Conservation (phyloP, 2,329 filamentous ascomycete genomes). For the Colletotrichum sublineola region DNA sequence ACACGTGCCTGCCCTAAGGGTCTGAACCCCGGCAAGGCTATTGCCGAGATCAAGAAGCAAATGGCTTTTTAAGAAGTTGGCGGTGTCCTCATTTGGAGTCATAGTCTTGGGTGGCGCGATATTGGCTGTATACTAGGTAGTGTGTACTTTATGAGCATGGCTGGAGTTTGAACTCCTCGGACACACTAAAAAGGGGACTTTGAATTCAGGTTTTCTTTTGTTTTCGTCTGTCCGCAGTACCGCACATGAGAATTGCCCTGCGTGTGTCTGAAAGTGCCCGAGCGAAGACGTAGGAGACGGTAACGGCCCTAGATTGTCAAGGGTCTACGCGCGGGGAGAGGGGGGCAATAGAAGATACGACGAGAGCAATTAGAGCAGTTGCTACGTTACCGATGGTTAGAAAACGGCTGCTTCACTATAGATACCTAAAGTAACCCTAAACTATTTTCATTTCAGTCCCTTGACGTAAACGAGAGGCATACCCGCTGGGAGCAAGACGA, state of each 20-base stretch:
- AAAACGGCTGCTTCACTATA: conserved; percentile 28
- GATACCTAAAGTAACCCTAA: conserved; percentile 37
- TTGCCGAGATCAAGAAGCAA: conserved; percentile 99
- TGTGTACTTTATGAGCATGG: conserved; percentile 39
- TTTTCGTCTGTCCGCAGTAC: conserved; percentile 30
- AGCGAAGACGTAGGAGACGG: neutral
- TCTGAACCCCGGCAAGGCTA: conserved; percentile 92
- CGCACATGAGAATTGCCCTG: conserved; percentile 19
- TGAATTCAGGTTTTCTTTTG: conserved; percentile 42
- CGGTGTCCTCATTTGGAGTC: conserved; percentile 34
- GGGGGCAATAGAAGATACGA: neutral
- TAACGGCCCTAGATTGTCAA: conserved; percentile 3
- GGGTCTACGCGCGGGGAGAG: neutral
- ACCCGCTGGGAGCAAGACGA: too few species aligned
- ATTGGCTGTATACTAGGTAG: conserved; percentile 43
- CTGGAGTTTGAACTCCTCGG: conserved; percentile 39
- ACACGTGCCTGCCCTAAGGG: conserved; percentile 98
- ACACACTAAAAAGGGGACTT: conserved; percentile 39
- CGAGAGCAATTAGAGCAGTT: conserved; percentile 3
- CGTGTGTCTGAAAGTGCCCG: conserved; percentile 17
- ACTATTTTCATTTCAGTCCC: conserved; percentile 17
- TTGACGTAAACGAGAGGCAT: too few species aligned
- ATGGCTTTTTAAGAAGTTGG: conserved; percentile 72
- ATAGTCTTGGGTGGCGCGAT: conserved; percentile 41
- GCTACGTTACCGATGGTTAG: conserved; percentile 17